Percentiles rank a stretch among this genome's conserved stretches.
These are phyloP conservation scores for Luffa acutangula DNA, from an alignment of 306 rosid species.

Conservation along the genomic window DNA sequence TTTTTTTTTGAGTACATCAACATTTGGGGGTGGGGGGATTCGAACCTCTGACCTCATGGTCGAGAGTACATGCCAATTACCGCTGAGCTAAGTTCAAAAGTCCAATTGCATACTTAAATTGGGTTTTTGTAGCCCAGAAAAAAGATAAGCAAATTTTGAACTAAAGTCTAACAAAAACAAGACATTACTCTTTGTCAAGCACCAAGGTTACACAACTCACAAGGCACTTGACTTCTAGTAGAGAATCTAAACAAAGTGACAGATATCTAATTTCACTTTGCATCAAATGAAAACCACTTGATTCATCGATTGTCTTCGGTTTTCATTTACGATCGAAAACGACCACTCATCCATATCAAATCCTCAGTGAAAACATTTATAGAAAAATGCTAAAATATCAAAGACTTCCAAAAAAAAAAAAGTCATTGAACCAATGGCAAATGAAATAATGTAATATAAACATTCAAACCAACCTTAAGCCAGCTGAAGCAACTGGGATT, in stretches of 20 bases:
- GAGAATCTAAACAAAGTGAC: background rate
- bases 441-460: background rate
- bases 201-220: background rate
- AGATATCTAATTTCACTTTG: background rate
- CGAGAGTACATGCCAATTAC: too few species aligned
- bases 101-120: background rate
- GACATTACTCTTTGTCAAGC: background rate
- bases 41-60: too few species aligned
- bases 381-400: background rate
- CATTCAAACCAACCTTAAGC: background rate
- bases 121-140: background rate
- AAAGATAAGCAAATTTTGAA: background rate
- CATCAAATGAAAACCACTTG: background rate
- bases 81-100: too few species aligned
- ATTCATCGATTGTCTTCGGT: background rate
- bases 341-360: background rate
- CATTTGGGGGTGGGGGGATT: too few species aligned
- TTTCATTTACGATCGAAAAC: background rate
- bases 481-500: background rate
- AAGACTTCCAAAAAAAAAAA: background rate
- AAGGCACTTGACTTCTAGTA: background rate
- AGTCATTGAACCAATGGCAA: background rate
- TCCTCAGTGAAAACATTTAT: background rate
- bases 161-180: background rate
- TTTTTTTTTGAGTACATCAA: too few species aligned